Conservation (phyloP, 805 yeast genomes). For the Zygotorulaspora sp. region DNA sequence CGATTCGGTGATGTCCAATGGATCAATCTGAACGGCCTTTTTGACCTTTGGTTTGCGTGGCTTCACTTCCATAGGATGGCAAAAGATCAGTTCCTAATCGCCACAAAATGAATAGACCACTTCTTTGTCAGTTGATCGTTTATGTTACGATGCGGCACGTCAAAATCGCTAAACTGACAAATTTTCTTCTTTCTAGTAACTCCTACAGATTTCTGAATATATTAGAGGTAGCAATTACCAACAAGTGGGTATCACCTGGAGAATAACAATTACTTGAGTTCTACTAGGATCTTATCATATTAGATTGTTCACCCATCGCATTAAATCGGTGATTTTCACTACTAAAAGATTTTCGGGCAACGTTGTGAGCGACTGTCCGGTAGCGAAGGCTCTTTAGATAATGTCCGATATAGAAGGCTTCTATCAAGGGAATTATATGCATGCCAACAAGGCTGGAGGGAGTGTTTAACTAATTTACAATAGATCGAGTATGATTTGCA, state of each 20-base stretch:
- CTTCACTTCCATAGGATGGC: constrained; percentile 12
- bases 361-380: not conserved
- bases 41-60: constrained; percentile 16
- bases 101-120: no score
- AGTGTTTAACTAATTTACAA: no score
- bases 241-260: constrained; percentile 1
- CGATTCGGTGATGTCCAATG: constrained; percentile 56
- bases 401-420: not conserved
- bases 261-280: not conserved
- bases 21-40: constrained; percentile 35
- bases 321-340: not conserved
- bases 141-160: no score
- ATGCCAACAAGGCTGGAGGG: no score
- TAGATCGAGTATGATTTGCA: no score
- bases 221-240: not conserved
- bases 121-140: no score
- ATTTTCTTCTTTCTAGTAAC: not conserved
- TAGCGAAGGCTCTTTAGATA: not conserved
- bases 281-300: no score
- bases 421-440: not conserved
- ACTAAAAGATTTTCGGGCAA: not conserved
- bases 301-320: not conserved
- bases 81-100: no score
- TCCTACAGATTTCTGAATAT: not conserved
- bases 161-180: not conserved